Base-by-base conservation (phyloP, 148 eudicot species). In the Camellia sinensis region DNA sequence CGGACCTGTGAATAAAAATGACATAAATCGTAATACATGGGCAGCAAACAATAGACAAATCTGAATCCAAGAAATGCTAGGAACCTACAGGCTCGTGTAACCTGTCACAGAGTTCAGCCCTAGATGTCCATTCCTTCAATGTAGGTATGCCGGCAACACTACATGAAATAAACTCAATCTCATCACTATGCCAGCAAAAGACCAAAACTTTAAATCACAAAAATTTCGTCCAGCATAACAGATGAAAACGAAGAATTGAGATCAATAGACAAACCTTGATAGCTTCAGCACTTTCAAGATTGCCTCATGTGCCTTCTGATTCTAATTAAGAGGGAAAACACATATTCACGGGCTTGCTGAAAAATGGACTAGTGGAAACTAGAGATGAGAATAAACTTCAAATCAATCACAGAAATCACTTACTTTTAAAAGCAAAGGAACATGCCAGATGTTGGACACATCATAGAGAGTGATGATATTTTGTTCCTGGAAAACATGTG, bases 391-490 rank as follows among this genome's bases (percentile, higher is more conserved):
- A 29, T 54, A 40, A 65, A 43, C 2, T 7, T n/a, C 61, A 80
- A 75, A 69, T 60, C 15, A 19, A 7, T 61, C 60, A 76, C 59
- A 69, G 21, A 41, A 29, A 57, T 19, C 44, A 78, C 92, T 86
- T 89, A 97, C 99, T 82, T 89, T 89, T 71, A 97, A 86, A 82
- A 97, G 90, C 88, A 94, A 83, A 18, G 99, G 99, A 65, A 97
- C 85, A 79, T 86, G 98, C 99, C 99, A 97, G 60, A 97, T 97
- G 89, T 97, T 97, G 85, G 99, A 87, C 69, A 97, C 99, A 75
- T 97, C 99, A 79, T 88, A 88, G 15, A 97, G 87, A 50, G 97
- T 90, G 79, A 94, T 80, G 21, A 97, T 97, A 82, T 89, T 88
- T 74, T 90, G 90, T n/a, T 46, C 84, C 99, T 96, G 89, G 48